Conservation (phyloP, 1,284 basidiomycete species). For the Takashimella koratensis region DNA sequence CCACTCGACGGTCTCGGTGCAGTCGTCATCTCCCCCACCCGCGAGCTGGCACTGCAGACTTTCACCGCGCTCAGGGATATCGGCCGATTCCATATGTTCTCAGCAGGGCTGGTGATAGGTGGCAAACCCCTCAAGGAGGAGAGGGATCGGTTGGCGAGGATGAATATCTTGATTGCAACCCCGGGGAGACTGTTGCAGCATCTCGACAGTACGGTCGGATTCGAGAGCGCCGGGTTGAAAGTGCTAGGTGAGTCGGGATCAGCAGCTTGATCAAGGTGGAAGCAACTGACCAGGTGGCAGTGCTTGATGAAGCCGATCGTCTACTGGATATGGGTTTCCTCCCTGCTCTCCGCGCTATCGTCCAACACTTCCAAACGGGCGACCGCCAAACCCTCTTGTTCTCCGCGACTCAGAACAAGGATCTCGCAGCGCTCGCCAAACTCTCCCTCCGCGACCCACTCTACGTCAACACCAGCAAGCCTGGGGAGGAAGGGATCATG, state of each 20-base stretch:
- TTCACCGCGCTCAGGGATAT: constrained; percentile 93
- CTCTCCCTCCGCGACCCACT: constrained; percentile 82
- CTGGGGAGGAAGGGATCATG: constrained; percentile 55
- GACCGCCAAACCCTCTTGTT: constrained; percentile 88
- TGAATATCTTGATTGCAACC: constrained; percentile 98
- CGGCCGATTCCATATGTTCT: constrained; percentile 86
- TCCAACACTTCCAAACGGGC: constrained; percentile 59
- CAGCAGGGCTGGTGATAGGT: constrained; percentile 92
- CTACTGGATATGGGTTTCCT: constrained; percentile 96
- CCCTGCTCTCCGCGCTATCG: constrained; percentile 80
- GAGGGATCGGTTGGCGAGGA: constrained; percentile 75
- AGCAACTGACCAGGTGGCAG: constrained; percentile 47
- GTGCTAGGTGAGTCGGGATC: constrained; percentile 64
- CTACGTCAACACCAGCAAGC: constrained; percentile 62
- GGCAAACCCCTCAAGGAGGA: constrained; percentile 96
- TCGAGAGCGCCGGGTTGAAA: constrained; percentile 86
- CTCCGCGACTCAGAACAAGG: constrained; percentile 93
- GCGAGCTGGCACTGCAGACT: constrained; percentile 94
- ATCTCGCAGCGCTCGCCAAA: constrained; percentile 82
- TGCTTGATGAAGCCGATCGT: constrained; percentile 94
- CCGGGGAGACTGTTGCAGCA: constrained; percentile 93
- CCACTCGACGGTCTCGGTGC: constrained; percentile 83
- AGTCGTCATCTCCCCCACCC: constrained; percentile 88
- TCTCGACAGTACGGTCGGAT: constrained; percentile 96
- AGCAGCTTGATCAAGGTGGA: neutral